Evolutionary conservation across 192 early-diverging fungal species (phyloP).

Genomic region (Entomortierella beljakovae): DNA sequence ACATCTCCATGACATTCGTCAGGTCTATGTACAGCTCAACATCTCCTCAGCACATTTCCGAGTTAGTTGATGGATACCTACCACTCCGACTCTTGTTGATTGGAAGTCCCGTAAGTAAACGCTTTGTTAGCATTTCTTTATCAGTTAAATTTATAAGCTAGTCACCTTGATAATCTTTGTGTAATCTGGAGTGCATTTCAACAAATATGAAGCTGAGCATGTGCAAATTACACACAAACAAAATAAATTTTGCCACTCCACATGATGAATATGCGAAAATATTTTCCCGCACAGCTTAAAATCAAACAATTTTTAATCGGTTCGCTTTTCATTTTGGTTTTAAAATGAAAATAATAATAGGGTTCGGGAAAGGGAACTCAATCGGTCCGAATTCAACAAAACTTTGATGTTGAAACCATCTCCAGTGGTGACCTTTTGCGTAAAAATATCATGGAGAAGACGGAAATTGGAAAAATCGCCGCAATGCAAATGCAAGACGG

Average conservation of each 20-base stretch:
- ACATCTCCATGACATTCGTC: neutral
- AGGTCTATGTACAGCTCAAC: constrained; percentile 24
- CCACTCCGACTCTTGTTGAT: constrained; percentile 78
- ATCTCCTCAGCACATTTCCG: constrained; percentile 18
- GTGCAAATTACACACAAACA: neutral
- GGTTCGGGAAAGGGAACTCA: constrained; percentile 95
- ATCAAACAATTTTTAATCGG: neutral
- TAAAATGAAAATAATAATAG: constrained; percentile 54
- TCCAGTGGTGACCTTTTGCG: constrained; percentile 93
- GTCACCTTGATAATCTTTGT: neutral
- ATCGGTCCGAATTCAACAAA: constrained; percentile 75
- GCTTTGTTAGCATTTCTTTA: neutral
- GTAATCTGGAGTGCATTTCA: too few relatives aligned
- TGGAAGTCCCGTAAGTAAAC: constrained; percentile 77
- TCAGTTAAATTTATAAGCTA: neutral
- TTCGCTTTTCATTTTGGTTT: constrained; percentile 9
- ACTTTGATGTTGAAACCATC: constrained; percentile 75
- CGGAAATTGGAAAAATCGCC: constrained; percentile 69
- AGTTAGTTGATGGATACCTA: constrained; percentile 38
- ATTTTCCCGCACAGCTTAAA: neutral
- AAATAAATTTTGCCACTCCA: neutral
- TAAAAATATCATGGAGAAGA: constrained; percentile 79
- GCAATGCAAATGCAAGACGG: constrained; percentile 64
- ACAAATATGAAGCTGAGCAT: too few relatives aligned
- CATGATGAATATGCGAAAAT: constrained; percentile 1